Evolutionary conservation across 2,329 filamentous ascomycete genomes (phyloP), one percentile per base, ranked within the genome.

Genomic region (Salinomyces thailandicus): DNA sequence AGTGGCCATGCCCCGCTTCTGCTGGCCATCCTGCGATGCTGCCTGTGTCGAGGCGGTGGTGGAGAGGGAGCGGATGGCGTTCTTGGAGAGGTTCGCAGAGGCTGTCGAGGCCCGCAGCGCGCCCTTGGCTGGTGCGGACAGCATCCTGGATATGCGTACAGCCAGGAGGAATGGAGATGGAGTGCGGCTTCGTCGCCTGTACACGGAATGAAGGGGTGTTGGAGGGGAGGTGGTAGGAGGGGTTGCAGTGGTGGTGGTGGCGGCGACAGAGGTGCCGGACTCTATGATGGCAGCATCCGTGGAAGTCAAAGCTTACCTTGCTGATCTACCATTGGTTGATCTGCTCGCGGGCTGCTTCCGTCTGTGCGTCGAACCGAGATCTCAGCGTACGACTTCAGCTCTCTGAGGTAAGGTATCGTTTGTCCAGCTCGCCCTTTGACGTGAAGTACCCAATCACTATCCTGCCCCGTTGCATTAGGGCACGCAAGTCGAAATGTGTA

Each of bases 1-100:
- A n/a, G 72, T 61, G 57, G 72, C 60, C 66, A 95, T 81, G 51
- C 73, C 73, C 61, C 89, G 79, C 57, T 63, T 64, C 60, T 77
- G 74, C 30, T 41, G 47, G 42, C 43, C 50, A 49, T 43, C 36
- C 49, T 44, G 22, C n/a, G 38, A 33, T 7, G 15, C 11, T 9
- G 31, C 31, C 15, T 18, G 31, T 6, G 15, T 20, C 15, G 46
- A 22, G 28, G 46, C 40, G 31, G 49, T 49, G 39, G 47, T 49
- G 27, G 46, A 42, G 33, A 54, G 47, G 24, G 49, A 35, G 47
- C 58, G 61, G 52, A 62, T 45, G 28, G 50, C 45, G 24, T 38
- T 46, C 38, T 53, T 54, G 28, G 50, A 39, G 33, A 39, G 24
- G 22, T 14, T 13, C 4, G 15, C 8, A 51, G 39, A 27, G 34